Percentiles rank a stretch among this genome's conserved stretches.
Conservation (phyloP, 2,329 filamentous ascomycete species). For the Botrytis porri region DNA sequence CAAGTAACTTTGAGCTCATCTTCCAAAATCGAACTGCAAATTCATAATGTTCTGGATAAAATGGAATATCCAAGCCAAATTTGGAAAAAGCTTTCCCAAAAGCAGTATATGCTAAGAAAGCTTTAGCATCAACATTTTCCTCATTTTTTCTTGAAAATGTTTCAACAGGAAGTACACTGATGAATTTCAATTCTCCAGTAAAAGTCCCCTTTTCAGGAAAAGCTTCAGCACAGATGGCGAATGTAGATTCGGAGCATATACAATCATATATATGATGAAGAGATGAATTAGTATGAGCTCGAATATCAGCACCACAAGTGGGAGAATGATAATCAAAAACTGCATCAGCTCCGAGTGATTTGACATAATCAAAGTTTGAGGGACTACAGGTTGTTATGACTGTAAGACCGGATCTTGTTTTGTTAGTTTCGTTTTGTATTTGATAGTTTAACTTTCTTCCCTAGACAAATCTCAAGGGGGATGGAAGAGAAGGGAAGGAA, state of each 20-base stretch:
- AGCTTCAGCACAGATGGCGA: conserved; percentile 21
- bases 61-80: too few species aligned
- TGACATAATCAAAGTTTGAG: conserved; percentile 40
- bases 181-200: not conserved
- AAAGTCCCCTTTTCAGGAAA: not conserved
- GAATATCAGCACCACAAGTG: conserved; percentile 44
- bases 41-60: too few species aligned
- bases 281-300: conserved; percentile 48
- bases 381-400: conserved; percentile 41
- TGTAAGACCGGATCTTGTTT: conserved; percentile 25
- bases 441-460: too few species aligned
- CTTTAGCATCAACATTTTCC: not conserved
- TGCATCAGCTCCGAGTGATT: conserved; percentile 41
- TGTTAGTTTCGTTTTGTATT: too few species aligned
- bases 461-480: too few species aligned
- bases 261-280: conserved; percentile 36
- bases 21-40: too few species aligned
- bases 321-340: conserved; percentile 46
- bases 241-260: conserved; percentile 26
- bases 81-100: too few species aligned
- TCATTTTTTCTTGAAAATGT: not conserved
- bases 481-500: conserved; percentile 22
- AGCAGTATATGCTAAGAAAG: too few species aligned
- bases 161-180: not conserved
- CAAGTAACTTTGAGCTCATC: too few species aligned